Evolutionary conservation across 306 rosid species (phyloP), one percentile per base, ranked within the genome.

Genomic region (Boehmeria nivea): DNA sequence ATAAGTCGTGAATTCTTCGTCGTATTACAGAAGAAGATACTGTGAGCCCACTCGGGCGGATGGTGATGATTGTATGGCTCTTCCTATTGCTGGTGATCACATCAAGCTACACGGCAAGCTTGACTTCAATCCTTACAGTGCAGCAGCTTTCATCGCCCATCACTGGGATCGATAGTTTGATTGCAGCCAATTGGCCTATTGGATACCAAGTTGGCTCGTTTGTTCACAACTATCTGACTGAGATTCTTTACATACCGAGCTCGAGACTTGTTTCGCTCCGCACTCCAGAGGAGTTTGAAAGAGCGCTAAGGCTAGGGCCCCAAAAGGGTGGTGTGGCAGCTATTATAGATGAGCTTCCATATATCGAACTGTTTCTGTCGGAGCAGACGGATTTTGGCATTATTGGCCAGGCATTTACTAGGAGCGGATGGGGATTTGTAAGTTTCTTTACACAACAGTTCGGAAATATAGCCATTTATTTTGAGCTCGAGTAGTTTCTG

Each of bases 11-110:
- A 10, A 48, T 9, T 45, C 72, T 55, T 69, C 49, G 53, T 69
- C 76, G 60, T 67, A 76, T 74, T 24, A 33, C 93, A 91, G 98
- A 91, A 78, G 96, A 88, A 73, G 66, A 33, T 12, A 91, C 85
- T 0, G 43, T 75, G 36, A 87, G 96, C 76, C 65, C 95, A 12
- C 96, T 87, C 16, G 84, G 85, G 49, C 77, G 84, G 70, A 78
- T 91, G 94, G 96, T 91, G 78, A 87, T 91, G 98, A 79, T 91
- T 63, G 78, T 87, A 2, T 91, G 98, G 96, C 84, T 91, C 69
- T 91, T 91, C 73, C 76, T 87, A 24, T 72, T 91, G 82, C 79
- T 91, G 98, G 98, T 91, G 68, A 81, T 91, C 79, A 82, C 83
- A 2, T 78, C 94, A 57, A 87, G 98, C 87, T 91, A 91, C 64